These are phyloP conservation scores for Aspergillus tanneri DNA, from an alignment of 2,329 filamentous ascomycete genomes.

Conservation along the genomic window DNA sequence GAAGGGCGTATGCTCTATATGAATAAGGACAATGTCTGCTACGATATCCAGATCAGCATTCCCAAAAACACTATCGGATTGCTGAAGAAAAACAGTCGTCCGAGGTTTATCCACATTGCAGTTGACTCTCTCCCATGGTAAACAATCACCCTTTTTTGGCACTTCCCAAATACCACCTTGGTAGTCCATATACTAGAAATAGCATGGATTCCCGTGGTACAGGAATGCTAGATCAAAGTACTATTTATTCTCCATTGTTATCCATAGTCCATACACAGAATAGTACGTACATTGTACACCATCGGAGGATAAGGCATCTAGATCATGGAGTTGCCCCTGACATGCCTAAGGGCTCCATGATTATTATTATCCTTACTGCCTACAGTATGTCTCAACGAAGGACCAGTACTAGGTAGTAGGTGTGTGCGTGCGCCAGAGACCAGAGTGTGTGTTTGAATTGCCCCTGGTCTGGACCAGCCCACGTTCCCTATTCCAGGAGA, in stretches of 20 bases:
- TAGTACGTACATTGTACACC: background rate
- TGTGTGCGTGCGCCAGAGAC: background rate
- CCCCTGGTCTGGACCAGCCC: conserved; percentile 18
- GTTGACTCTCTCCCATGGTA: background rate
- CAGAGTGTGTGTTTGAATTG: background rate
- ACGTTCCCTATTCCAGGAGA: conserved; percentile 20
- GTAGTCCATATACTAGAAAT: background rate
- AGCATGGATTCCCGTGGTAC: background rate
- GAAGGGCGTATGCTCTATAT: too few relatives aligned
- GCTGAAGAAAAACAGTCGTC: too few relatives aligned
- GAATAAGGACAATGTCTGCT: too few relatives aligned
- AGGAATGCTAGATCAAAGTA: background rate
- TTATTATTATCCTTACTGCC: background rate
- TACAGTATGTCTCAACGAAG: too few relatives aligned
- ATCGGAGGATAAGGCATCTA: too few relatives aligned
- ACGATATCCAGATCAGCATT: too few relatives aligned
- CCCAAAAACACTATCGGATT: too few relatives aligned
- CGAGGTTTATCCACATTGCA: too few relatives aligned
- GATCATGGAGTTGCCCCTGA: conserved; percentile 3
- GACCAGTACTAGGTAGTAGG: background rate
- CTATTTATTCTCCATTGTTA: too few relatives aligned
- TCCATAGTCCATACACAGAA: too few relatives aligned
- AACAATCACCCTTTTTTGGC: background rate
- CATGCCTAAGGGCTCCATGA: background rate
- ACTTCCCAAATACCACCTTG: background rate